Evolutionary conservation across 2,329 filamentous ascomycete genomes (phyloP).

Genomic region (Stemphylium beticola): DNA sequence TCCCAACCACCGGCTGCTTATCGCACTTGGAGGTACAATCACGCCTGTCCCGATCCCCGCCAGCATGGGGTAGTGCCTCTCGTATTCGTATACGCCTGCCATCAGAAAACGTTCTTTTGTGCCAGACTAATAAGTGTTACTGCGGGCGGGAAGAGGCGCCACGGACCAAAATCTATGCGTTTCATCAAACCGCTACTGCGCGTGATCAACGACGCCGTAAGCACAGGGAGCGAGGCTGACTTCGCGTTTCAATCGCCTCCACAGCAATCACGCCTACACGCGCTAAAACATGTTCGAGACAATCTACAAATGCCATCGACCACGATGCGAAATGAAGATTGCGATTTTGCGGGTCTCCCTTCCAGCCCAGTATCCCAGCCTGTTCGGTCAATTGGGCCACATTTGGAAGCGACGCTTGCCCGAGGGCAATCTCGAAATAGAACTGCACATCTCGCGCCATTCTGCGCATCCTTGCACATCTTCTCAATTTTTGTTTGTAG

Average conservation of each 20-base stretch:
- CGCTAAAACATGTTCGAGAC: constrained; percentile 2
- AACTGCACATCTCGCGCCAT: constrained; percentile 6
- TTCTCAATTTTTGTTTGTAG: neutral
- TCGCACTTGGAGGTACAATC: neutral
- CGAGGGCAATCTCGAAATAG: constrained; percentile 14
- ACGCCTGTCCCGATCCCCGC: neutral
- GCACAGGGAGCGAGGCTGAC: neutral
- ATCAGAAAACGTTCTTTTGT: neutral
- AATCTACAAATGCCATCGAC: constrained; percentile 5
- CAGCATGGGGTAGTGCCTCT: neutral
- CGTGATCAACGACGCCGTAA: neutral
- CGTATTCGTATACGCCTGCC: constrained; percentile 7
- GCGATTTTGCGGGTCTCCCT: constrained; percentile 1
- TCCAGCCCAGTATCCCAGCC: constrained; percentile 1
- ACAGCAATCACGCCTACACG: neutral
- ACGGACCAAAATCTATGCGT: neutral
- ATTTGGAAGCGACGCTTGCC: constrained; percentile 1
- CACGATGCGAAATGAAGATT: constrained; percentile 14
- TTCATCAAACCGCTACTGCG: constrained; percentile 2
- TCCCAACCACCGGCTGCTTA: neutral
- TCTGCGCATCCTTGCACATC: constrained; percentile 14
- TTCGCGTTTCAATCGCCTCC: constrained; percentile 1
- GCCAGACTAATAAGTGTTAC: neutral
- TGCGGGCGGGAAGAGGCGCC: neutral
- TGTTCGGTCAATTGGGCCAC: constrained; percentile 5